A percentile compares a stretch with the other conserved stretches of the same genome.
Evolutionary conservation across 768 basidiomycete species (phyloP).

Genomic region (Trametopsis cervina): DNA sequence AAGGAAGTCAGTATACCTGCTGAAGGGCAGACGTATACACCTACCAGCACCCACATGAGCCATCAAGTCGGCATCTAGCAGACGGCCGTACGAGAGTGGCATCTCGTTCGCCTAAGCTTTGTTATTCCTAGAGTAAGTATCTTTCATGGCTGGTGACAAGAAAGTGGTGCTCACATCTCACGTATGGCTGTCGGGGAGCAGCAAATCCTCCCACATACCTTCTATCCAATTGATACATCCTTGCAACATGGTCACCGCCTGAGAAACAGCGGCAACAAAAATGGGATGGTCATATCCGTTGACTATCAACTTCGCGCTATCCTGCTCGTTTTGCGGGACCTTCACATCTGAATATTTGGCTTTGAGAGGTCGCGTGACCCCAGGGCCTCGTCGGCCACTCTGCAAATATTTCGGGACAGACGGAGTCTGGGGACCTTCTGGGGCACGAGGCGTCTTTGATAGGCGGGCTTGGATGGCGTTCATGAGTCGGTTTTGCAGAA

Average conservation of each 20-base stretch:
- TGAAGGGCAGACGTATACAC: too few species aligned
- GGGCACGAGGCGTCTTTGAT: conserved; percentile 6
- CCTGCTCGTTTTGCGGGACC: not conserved
- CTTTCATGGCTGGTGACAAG: too few species aligned
- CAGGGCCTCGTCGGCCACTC: conserved; percentile 14
- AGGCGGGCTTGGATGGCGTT: conserved; percentile 29
- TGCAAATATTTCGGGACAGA: conserved; percentile 15
- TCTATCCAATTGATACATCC: conserved; percentile 46
- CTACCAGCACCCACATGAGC: too few species aligned
- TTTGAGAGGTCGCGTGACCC: conserved; percentile 8
- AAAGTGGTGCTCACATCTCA: too few species aligned
- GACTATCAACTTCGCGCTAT: conserved; percentile 24
- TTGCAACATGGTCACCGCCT: conserved; percentile 35
- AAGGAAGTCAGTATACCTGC: too few species aligned
- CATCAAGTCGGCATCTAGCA: too few species aligned
- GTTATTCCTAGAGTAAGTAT: too few species aligned
- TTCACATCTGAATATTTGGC: conserved; percentile 1
- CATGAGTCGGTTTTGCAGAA: conserved; percentile 55
- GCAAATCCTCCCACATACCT: conserved; percentile 49
- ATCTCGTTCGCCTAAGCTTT: too few species aligned
- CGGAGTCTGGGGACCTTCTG: not conserved
- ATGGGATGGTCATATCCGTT: conserved; percentile 67
- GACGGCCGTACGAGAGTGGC: too few species aligned
- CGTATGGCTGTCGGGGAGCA: too few species aligned
- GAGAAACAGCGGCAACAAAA: conserved; percentile 36